These are phyloP conservation scores for Wallacemonas rigidus DNA, from an alignment of 208 protist species.

Conservation along the genomic window DNA sequence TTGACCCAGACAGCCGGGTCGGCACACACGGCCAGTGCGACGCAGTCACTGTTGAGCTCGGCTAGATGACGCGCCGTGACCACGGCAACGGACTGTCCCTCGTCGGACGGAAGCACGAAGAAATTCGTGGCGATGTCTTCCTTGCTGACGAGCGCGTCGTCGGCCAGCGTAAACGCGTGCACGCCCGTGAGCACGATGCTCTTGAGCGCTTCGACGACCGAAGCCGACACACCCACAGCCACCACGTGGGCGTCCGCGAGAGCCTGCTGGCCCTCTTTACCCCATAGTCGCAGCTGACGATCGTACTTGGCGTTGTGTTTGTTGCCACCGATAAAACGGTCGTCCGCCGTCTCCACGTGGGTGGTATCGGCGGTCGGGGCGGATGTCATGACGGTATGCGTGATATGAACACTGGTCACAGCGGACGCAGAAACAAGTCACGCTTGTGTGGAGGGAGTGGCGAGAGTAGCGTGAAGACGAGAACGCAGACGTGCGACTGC, in stretches of 20 bases:
- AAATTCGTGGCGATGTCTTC: slow-evolving; percentile 96
- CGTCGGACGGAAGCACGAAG: slow-evolving; percentile 72
- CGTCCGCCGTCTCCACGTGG: not conserved
- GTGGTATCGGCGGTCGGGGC: not conserved
- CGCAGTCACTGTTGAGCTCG: slow-evolving; percentile 87
- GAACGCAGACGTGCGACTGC: no score
- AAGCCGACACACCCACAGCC: slow-evolving; percentile 90
- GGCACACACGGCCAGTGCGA: slow-evolving; percentile 33
- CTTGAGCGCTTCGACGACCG: slow-evolving; percentile 94
- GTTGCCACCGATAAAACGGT: slow-evolving; percentile 25
- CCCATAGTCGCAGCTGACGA: slow-evolving; percentile 95
- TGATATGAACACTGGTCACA: no score
- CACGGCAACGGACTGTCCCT: slow-evolving; percentile 69
- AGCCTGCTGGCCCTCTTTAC: slow-evolving; percentile 87
- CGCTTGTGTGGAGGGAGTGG: no score
- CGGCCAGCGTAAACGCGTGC: slow-evolving; percentile 93
- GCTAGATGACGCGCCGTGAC: slow-evolving; percentile 68
- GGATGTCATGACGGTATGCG: not conserved
- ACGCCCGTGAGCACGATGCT: slow-evolving; percentile 96
- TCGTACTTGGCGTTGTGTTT: slow-evolving; percentile 82
- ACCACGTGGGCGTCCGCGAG: slow-evolving; percentile 88
- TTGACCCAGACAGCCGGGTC: slow-evolving; percentile 44
- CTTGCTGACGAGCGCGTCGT: slow-evolving; percentile 74
- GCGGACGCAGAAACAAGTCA: no score
- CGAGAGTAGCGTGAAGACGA: no score